Percentiles rank a stretch among this genome's conserved stretches.
phyloP scores from a whole-genome alignment of 2,329 filamentous ascomycete genomes.

The Alternaria sp. region DNA sequence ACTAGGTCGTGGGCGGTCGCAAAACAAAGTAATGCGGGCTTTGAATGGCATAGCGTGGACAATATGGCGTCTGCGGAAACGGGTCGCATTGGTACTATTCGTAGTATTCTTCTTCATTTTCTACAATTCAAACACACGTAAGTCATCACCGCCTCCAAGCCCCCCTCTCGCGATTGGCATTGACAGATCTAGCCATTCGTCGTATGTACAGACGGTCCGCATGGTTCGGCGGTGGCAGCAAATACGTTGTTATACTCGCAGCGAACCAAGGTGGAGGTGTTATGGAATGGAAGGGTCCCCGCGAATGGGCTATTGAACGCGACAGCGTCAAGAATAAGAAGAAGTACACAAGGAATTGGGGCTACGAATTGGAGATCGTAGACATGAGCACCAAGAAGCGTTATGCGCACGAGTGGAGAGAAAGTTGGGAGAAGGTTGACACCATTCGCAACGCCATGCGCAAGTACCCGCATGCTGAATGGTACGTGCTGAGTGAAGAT shows the following conservation, averaged over 20 bases:
- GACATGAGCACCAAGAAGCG: conserved; percentile 99
- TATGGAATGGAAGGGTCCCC: conserved; percentile 98
- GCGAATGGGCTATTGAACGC: conserved; percentile 97
- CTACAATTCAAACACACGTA: conserved; percentile 73
- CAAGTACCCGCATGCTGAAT: conserved; percentile 95
- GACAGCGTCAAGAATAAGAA: conserved; percentile 96
- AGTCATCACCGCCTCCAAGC: conserved; percentile 51
- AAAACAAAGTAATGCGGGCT: conserved; percentile 44
- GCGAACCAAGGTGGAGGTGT: conserved; percentile 96
- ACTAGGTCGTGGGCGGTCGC: conserved; percentile 61
- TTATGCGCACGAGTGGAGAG: conserved; percentile 98
- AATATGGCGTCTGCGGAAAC: conserved; percentile 70
- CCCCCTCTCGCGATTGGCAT: background rate
- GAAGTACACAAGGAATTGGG: conserved; percentile 85
- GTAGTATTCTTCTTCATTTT: conserved; percentile 68
- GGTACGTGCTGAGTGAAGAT: conserved; percentile 64
- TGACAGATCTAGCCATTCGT: conserved; percentile 58
- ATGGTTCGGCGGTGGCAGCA: conserved; percentile 82
- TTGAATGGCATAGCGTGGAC: conserved; percentile 54
- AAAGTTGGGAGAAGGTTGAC: conserved; percentile 99
- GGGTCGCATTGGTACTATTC: conserved; percentile 64
- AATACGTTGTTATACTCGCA: conserved; percentile 90
- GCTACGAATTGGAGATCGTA: conserved; percentile 93
- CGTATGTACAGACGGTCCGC: conserved; percentile 72
- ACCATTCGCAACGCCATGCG: conserved; percentile 85